These are phyloP conservation scores for Spirogloea muscicola DNA, from an alignment of 139 green algal genomes.

Conservation along the genomic window DNA sequence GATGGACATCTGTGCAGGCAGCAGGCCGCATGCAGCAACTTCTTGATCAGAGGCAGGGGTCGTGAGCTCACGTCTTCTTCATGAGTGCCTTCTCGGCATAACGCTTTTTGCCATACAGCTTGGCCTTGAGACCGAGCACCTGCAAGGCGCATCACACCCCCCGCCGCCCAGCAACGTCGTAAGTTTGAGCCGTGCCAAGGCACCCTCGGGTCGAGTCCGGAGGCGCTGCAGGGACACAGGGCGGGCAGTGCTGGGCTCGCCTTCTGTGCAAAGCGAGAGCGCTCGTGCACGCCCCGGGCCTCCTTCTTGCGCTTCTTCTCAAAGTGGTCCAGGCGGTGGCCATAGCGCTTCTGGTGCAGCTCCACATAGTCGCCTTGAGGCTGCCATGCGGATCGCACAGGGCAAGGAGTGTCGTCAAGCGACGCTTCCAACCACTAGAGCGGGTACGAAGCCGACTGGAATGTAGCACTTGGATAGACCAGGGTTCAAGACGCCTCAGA, in stretches of 20 bases:
- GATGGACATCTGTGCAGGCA: too few relatives aligned
- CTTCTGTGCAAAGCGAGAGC: constrained; percentile 69
- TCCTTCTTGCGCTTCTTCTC: constrained; percentile 93
- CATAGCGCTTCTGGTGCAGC: constrained; percentile 92
- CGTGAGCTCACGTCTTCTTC: constrained; percentile 93
- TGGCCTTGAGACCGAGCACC: constrained; percentile 89
- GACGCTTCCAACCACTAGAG: too few relatives aligned
- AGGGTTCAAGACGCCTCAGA: too few relatives aligned
- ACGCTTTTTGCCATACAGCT: constrained; percentile 96
- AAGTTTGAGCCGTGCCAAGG: not conserved
- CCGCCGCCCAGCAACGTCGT: not conserved
- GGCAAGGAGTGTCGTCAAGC: too few relatives aligned
- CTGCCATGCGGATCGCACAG: constrained; percentile 41
- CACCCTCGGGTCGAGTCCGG: not conserved
- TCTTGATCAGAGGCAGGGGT: too few relatives aligned
- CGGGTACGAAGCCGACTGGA: too few relatives aligned
- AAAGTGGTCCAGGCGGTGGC: constrained; percentile 78
- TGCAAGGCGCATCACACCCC: too few relatives aligned
- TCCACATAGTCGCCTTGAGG: constrained; percentile 99
- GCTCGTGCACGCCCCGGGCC: constrained; percentile 87
- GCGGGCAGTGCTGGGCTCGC: too few relatives aligned
- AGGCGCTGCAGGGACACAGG: too few relatives aligned
- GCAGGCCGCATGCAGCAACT: too few relatives aligned
- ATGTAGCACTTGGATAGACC: too few relatives aligned
- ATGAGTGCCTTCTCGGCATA: constrained; percentile 95